A percentile compares a stretch with the other conserved stretches of the same genome.
Conservation (phyloP, 768 basidiomycete genomes). For the Pleurotus giganteus region DNA sequence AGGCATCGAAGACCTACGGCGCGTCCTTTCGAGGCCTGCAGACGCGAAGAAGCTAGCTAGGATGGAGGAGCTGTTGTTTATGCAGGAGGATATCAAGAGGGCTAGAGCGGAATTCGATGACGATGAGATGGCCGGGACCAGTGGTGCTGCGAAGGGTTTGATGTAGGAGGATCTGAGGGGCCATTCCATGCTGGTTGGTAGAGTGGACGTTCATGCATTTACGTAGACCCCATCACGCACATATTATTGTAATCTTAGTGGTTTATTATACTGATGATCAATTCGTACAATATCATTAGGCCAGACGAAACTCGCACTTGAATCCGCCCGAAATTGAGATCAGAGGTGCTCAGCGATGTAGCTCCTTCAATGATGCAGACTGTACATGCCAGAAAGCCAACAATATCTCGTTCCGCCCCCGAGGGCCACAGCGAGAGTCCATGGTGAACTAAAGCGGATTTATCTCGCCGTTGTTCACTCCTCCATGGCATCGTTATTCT, state of each 20-base stretch:
- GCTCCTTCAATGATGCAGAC: too few species aligned
- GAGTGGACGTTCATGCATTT: neutral
- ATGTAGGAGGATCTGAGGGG: neutral
- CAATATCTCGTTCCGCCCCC: too few species aligned
- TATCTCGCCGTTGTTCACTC: too few species aligned
- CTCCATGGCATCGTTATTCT: constrained; percentile 61
- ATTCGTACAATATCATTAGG: too few species aligned
- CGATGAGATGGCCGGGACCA: constrained; percentile 1
- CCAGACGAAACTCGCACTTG: too few species aligned
- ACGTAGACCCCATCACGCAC: neutral
- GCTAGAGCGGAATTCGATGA: constrained; percentile 77
- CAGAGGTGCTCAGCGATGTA: too few species aligned
- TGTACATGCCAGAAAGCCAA: too few species aligned
- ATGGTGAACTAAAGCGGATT: too few species aligned
- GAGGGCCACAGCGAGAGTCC: too few species aligned
- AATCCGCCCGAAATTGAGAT: too few species aligned
- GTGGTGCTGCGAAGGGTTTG: neutral
- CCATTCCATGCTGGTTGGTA: neutral
- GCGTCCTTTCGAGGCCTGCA: constrained; percentile 77
- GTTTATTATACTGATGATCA: neutral
- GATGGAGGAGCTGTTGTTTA: constrained; percentile 89
- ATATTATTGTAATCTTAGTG: neutral
- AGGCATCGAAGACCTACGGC: constrained; percentile 82
- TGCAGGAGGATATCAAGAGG: constrained; percentile 92
- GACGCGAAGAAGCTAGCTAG: constrained; percentile 91